phyloP scores from a whole-genome alignment of 768 basidiomycete genomes.

The Hysterangium stoloniferum region DNA sequence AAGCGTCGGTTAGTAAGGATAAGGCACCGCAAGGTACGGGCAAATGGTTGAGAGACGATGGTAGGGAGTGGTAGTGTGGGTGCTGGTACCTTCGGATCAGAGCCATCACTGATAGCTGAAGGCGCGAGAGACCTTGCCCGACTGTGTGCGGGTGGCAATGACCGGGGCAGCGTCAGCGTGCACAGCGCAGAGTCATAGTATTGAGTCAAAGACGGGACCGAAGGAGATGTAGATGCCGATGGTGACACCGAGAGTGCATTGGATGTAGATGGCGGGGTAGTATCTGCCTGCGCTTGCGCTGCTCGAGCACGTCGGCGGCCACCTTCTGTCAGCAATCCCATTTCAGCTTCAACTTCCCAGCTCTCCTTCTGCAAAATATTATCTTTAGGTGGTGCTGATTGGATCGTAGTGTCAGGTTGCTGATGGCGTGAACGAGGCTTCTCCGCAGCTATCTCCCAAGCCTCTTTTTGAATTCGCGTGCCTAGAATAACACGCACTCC shows the following conservation, averaged over 20 bases:
- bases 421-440: constrained; percentile 22
- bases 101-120: constrained; percentile 18
- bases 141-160: constrained; percentile 47
- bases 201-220: constrained; percentile 39
- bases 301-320: constrained; percentile 59
- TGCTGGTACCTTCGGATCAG: constrained; percentile 51
- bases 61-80: constrained; percentile 60
- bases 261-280: constrained; percentile 1
- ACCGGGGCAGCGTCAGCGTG: constrained; percentile 59
- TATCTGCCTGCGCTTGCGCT: constrained; percentile 31
- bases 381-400: constrained; percentile 23
- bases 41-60: constrained; percentile 53
- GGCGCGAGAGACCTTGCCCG: constrained; percentile 54
- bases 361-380: constrained; percentile 55
- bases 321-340: constrained; percentile 67
- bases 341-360: constrained; percentile 80
- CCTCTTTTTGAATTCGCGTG: constrained; percentile 61
- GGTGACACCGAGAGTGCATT: constrained; percentile 9
- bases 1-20: constrained; percentile 56
- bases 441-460: constrained; percentile 77
- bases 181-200: constrained; percentile 51
- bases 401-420: background rate
- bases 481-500: constrained; percentile 54
- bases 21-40: constrained; percentile 49
- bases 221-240: constrained; percentile 20